phyloP scores from a whole-genome alignment of 2,329 filamentous ascomycete genomes.

The Zasmidium angulare region DNA sequence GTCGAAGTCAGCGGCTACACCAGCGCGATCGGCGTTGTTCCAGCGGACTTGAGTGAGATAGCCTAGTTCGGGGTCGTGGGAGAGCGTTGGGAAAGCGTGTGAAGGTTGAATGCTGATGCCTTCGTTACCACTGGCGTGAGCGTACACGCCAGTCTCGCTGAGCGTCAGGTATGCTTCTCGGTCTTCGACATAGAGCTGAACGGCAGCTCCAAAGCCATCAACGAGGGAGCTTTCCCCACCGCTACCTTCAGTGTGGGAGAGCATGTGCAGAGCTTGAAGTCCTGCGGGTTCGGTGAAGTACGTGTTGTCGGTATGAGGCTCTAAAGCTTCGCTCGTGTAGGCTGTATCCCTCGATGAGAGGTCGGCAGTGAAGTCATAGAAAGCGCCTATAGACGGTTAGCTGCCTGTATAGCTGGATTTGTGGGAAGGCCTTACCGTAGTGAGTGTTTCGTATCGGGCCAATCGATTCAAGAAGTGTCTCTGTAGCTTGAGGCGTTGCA shows the following conservation, averaged over 20 bases:
- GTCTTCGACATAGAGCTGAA: constrained; percentile 56
- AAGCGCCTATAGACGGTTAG: constrained; percentile 46
- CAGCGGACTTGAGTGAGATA: constrained; percentile 70
- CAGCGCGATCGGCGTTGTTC: constrained; percentile 88
- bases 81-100: constrained; percentile 69
- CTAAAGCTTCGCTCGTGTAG: constrained; percentile 81
- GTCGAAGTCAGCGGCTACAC: constrained; percentile 57
- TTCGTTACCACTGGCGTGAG: constrained; percentile 84
- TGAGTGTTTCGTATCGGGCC: constrained; percentile 87
- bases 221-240: constrained; percentile 82
- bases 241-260: constrained; percentile 69
- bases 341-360: constrained; percentile 67
- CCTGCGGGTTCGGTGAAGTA: constrained; percentile 94
- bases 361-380: constrained; percentile 87
- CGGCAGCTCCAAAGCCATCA: constrained; percentile 77
- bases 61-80: constrained; percentile 49
- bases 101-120: constrained; percentile 78
- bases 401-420: constrained; percentile 39
- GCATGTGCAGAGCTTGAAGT: constrained; percentile 87
- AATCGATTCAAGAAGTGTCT: constrained; percentile 75
- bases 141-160: constrained; percentile 59
- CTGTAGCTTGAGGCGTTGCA: constrained; percentile 66
- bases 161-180: constrained; percentile 60
- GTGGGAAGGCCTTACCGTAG: constrained; percentile 59
- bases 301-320: constrained; percentile 89